Evolutionary conservation across 2,329 filamentous ascomycete species (phyloP).

Genomic region (Diaporthe nobilis): DNA sequence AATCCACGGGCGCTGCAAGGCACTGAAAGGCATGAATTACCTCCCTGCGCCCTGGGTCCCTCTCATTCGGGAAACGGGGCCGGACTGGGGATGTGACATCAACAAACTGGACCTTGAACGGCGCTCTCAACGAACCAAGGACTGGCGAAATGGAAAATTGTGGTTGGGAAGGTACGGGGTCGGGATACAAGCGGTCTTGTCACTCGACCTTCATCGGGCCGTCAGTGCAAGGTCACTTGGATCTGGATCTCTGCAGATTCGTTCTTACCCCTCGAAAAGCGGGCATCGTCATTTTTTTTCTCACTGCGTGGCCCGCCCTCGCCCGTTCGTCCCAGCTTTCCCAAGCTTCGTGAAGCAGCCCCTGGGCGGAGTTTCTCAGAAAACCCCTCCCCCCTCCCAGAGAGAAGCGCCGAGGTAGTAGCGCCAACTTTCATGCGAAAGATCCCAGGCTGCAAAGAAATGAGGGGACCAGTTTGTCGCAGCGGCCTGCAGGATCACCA

Average conservation of each 20-base stretch:
- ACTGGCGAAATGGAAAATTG: neutral
- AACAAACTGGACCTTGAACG: neutral
- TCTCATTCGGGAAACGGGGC: conserved; percentile 19
- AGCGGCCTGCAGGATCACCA: neutral
- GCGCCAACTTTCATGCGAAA: conserved; percentile 25
- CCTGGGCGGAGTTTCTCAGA: neutral
- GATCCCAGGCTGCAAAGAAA: neutral
- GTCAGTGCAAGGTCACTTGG: conserved; percentile 8
- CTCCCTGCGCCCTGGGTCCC: conserved; percentile 16
- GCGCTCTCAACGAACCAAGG: conserved; percentile 19
- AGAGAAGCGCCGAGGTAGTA: conserved; percentile 36
- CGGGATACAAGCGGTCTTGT: conserved; percentile 18
- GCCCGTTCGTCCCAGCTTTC: conserved; percentile 5
- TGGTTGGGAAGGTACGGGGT: conserved; percentile 17
- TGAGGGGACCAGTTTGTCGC: conserved; percentile 11
- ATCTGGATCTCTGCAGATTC: conserved; percentile 12
- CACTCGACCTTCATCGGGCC: conserved; percentile 20
- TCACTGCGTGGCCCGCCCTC: neutral
- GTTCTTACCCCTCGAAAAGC: conserved; percentile 37
- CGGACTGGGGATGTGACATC: conserved; percentile 18
- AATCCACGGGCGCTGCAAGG: neutral
- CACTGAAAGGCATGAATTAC: conserved; percentile 2
- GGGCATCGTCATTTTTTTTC: conserved; percentile 16
- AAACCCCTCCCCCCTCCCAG: neutral
- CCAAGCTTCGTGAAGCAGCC: conserved; percentile 12